Base-by-base conservation (phyloP, 306 rosid species). In the Rosa rugosa region DNA sequence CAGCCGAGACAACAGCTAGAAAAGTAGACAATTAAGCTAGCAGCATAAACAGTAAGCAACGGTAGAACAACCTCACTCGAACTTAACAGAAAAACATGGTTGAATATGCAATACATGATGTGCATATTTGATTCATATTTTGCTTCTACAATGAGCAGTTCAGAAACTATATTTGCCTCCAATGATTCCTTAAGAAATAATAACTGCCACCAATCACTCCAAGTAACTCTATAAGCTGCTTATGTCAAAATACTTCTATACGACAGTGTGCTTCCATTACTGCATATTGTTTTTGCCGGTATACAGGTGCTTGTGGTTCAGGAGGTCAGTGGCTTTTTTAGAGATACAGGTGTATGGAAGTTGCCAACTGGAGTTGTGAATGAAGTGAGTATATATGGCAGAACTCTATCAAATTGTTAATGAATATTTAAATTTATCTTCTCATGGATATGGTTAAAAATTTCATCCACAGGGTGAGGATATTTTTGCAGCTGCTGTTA, bases 251-350 rank as follows among this genome's bases (percentile, higher is more conserved):
- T 49, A 20, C 22, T 7, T 36, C 16, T 17, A 0, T 8, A 50
- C 22, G 5, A 54, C 14, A 5, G 12, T 49, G 45, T 34, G 38
- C 23, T 10, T 50, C 20, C 9, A 38, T 75, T 75, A 31, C 0
- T 34, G 9, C 4, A 42, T 42, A 42, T 44, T 44, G 44, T 44
- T 44, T 44, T 44, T 44, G 11, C 46, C 46, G 6, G 69, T 51
- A 6, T 51, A 5, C 47, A 93, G 98, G 71, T 91, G 73, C 96
- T 94, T n/a, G 98, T 91, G 27, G 97, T 94, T 83, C 97, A 89
- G 34, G 98, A 94, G 79, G 73, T 60, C 20, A 83, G 66, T 65
- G 98, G 98, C 11, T 70, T 68, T 77, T 90, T 90, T 79, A 88
- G 77, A 38, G 89, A 86, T 27, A 78, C 62, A 25, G 98, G 92